Base-by-base conservation (phyloP, 805 yeast species). In the Saccharomycopsis fodiens region DNA sequence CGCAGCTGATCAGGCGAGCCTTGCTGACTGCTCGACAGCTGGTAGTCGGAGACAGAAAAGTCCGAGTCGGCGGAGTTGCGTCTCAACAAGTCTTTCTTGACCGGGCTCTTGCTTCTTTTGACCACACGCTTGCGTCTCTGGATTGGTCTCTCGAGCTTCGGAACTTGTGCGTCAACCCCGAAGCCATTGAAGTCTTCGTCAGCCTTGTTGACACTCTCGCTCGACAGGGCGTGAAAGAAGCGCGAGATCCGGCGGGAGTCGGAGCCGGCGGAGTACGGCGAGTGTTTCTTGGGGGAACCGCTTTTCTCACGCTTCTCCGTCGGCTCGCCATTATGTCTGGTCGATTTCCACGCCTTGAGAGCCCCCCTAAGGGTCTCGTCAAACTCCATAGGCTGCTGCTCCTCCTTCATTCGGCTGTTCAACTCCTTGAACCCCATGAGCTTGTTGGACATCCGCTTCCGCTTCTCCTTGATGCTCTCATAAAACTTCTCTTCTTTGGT, bases 401-500 rank as follows among this genome's bases (percentile, higher is more conserved):
- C 35, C 15, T 34, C 31, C 22, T 45, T 31, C 4, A 45, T 19
- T 19, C 22, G 17, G 23, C 32, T 44, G 23, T 50, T 50, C 22
- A 34, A 30, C 13, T 42, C 44, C 23, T 38, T 48, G 38, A 41
- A 48, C 36, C 42, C 41, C 10, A 17, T 23, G 10, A 45, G 34
- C 38, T 45, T 48, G 13, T 25, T 27, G 21, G 32, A 38, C 12
- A 38, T 17, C 12, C 21, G 15, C 10, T 30, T 32, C 15, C 32
- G 29, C 22, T 47, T 38, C 2, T n/a, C 36, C 25, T 47, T 38
- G 7, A 35, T 4, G 20, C 13, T 43, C 13, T 32, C 29, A 16
- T 42, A 45, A n/a, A 31, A 35, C 17, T 42, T 44, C 16, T 47
- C 53, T 32, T 42, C 42, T 32, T 39, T 50, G 20, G 47, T 40